Percentiles rank a stretch among this genome's conserved stretches.
phyloP scores from a whole-genome alignment of 352 stramenopile species.

The Blastocystis sp. region DNA sequence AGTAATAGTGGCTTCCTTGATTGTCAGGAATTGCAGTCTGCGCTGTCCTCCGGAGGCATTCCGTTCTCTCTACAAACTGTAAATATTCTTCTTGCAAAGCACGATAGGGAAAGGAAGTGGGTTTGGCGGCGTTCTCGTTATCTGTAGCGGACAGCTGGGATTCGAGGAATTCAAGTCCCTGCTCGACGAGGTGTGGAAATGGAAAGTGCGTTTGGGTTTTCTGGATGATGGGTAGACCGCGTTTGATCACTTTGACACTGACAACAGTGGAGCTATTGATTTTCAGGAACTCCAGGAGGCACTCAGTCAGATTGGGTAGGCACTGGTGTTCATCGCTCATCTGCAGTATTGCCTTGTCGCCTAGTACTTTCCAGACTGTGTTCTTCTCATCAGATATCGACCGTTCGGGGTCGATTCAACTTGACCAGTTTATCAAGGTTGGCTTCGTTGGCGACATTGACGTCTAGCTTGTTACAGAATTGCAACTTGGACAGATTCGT shows the following conservation, averaged over 20 bases:
- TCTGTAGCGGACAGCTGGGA: slow-evolving; percentile 33
- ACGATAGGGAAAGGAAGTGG: slow-evolving; percentile 50
- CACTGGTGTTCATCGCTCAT: not conserved
- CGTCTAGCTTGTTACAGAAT: slow-evolving; percentile 21
- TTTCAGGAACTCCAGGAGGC: slow-evolving; percentile 57
- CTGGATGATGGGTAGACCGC: slow-evolving; percentile 8
- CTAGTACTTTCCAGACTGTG: slow-evolving; percentile 46
- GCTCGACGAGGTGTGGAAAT: slow-evolving; percentile 56
- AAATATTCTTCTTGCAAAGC: slow-evolving; percentile 54
- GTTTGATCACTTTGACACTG: slow-evolving; percentile 45
- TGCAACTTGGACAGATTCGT: slow-evolving; percentile 51
- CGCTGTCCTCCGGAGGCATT: slow-evolving; percentile 47
- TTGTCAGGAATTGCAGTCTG: slow-evolving; percentile 62
- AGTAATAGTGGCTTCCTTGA: slow-evolving; percentile 56
- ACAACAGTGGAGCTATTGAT: slow-evolving; percentile 58
- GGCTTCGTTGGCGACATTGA: not conserved
- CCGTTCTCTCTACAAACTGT: slow-evolving; percentile 49
- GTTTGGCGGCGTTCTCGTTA: not conserved
- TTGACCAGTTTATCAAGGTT: slow-evolving; percentile 60
- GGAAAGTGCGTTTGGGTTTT: slow-evolving; percentile 10
- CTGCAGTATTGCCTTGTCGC: slow-evolving; percentile 21
- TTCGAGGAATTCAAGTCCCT: slow-evolving; percentile 64
- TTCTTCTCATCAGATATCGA: slow-evolving; percentile 67
- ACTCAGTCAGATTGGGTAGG: slow-evolving; percentile 44
- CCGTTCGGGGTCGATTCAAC: slow-evolving; percentile 40